These are phyloP conservation scores for Naganishia sp. DNA, from an alignment of 1,284 basidiomycete genomes.

Conservation along the genomic window DNA sequence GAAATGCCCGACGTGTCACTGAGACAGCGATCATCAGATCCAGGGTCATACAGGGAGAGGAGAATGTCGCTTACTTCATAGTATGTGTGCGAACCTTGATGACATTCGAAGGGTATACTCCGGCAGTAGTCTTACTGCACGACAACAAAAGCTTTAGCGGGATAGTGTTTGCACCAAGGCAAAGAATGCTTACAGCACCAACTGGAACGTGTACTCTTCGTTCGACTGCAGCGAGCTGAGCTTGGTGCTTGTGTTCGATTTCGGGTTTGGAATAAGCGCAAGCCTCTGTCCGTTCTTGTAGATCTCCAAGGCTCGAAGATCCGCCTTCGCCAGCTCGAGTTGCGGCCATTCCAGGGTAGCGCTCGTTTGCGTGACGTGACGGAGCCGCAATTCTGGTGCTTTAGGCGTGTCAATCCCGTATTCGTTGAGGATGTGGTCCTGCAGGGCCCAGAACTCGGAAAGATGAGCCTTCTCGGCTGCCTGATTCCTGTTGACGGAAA, in stretches of 20 bases:
- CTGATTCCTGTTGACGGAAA: constrained; percentile 82
- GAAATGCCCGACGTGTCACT: constrained; percentile 87
- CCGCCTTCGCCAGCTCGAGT: constrained; percentile 79
- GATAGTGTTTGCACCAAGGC: neutral
- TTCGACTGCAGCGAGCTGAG: constrained; percentile 83
- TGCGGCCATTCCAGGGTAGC: constrained; percentile 89
- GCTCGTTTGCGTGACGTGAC: constrained; percentile 91
- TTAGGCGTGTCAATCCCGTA: constrained; percentile 71
- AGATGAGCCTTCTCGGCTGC: constrained; percentile 78
- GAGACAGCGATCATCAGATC: neutral
- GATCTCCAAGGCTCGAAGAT: constrained; percentile 81
- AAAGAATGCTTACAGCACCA: constrained; percentile 64
- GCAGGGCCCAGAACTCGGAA: constrained; percentile 76
- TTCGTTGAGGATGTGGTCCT: constrained; percentile 71
- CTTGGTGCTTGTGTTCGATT: constrained; percentile 82
- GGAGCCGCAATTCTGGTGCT: constrained; percentile 69
- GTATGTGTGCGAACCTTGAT: constrained; percentile 83
- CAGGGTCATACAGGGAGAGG: no score
- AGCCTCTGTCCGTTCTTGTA: constrained; percentile 86
- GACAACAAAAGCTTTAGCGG: constrained; percentile 8
- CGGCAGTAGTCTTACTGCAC: constrained; percentile 70
- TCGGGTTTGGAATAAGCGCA: constrained; percentile 76
- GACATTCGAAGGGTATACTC: constrained; percentile 79
- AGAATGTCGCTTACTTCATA: constrained; percentile 59
- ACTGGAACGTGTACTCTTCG: constrained; percentile 87